Percentiles rank a stretch among this genome's conserved stretches.
Evolutionary conservation across 78 protist genomes (phyloP).

Genomic region (Protostelium mycophagum): DNA sequence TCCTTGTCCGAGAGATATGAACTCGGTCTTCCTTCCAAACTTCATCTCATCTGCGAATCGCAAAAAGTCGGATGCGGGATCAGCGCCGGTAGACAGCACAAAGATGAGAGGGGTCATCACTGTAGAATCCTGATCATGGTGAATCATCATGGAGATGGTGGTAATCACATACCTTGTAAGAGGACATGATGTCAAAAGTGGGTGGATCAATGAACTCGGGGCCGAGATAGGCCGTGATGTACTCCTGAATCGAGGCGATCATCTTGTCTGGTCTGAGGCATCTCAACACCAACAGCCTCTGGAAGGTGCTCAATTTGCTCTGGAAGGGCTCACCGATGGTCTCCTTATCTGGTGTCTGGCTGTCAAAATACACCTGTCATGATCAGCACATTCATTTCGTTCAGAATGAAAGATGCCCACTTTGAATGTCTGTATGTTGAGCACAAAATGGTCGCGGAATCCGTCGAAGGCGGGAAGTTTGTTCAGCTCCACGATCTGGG

Average conservation of each 20-base stretch:
- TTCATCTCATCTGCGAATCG: constrained; percentile 73
- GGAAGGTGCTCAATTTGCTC: constrained; percentile 21
- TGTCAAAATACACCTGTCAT: constrained; percentile 33
- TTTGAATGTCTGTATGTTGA: constrained; percentile 5
- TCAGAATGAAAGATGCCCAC: no score
- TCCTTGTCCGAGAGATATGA: constrained; percentile 90
- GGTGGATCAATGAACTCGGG: constrained; percentile 83
- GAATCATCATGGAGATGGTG: not conserved
- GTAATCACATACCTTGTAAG: constrained; percentile 9
- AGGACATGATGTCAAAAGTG: constrained; percentile 68
- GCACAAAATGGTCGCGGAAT: constrained; percentile 2
- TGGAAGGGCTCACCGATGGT: constrained; percentile 40
- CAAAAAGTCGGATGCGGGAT: constrained; percentile 77
- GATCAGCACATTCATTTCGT: no score
- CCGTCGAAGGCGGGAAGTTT: constrained; percentile 35
- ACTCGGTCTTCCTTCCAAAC: constrained; percentile 50
- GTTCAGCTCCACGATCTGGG: constrained; percentile 41
- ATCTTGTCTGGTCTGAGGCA: constrained; percentile 73
- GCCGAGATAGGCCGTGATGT: constrained; percentile 50
- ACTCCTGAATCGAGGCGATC: constrained; percentile 28
- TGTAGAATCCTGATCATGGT: constrained; percentile 56
- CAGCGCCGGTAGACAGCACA: constrained; percentile 87
- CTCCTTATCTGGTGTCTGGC: constrained; percentile 15
- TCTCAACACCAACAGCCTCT: constrained; percentile 61
- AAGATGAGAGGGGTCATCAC: constrained; percentile 80